Conservation (phyloP, 2,329 filamentous ascomycete genomes). For the Colletotrichum agaves region DNA sequence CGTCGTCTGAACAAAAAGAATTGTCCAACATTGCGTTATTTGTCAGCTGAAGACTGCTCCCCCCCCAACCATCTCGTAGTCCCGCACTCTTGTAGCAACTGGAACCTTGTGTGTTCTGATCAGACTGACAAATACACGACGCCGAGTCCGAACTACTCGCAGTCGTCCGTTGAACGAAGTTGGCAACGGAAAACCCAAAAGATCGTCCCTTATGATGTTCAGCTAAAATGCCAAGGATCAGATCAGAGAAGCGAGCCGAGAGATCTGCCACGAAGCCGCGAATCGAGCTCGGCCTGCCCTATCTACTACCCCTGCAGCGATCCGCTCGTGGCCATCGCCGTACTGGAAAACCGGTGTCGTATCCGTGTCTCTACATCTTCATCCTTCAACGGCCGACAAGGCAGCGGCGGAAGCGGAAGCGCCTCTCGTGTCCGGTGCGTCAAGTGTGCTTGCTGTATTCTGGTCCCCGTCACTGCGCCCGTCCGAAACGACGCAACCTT, state of each 20-base stretch:
- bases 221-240: conserved; percentile 16
- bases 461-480: background rate
- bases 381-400: background rate
- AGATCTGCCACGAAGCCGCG: background rate
- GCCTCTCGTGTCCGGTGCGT: background rate
- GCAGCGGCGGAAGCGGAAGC: background rate
- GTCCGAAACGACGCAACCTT: conserved; percentile 14
- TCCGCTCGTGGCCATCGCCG: background rate
- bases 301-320: conserved; percentile 8
- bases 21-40: background rate
- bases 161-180: background rate
- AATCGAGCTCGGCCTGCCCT: background rate
- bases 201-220: conserved; percentile 14
- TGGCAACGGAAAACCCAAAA: background rate
- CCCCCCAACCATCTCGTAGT: conserved; percentile 7
- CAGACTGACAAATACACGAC: conserved; percentile 8
- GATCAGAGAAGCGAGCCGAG: background rate
- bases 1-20: background rate
- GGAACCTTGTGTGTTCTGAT: background rate
- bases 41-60: conserved; percentile 12
- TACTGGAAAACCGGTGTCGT: background rate
- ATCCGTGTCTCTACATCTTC: background rate
- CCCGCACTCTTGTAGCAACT: background rate
- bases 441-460: background rate
- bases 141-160: background rate